Conservation (phyloP, 2,329 filamentous ascomycete genomes). For the Massarina eburnea region DNA sequence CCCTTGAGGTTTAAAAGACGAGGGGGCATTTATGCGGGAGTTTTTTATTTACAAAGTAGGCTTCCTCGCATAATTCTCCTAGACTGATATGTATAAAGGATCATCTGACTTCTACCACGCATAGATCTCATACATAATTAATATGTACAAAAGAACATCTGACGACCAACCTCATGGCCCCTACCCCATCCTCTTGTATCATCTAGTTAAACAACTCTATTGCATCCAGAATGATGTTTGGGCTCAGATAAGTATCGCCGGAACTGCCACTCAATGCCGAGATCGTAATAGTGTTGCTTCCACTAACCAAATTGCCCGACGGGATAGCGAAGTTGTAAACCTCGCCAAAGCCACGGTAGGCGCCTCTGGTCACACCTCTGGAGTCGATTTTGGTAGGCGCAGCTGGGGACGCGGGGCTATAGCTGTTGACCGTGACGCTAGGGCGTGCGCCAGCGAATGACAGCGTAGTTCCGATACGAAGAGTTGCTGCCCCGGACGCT, state of each 20-base stretch:
- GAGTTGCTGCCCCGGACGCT: conserved; percentile 56
- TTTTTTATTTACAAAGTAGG: too few species aligned
- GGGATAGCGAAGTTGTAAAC: conserved; percentile 65
- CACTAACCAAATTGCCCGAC: conserved; percentile 59
- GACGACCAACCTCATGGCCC: background rate
- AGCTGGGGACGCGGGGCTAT: conserved; percentile 50
- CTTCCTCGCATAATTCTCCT: too few species aligned
- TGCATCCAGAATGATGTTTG: conserved; percentile 52
- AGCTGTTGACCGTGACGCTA: conserved; percentile 59
- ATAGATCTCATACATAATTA: too few species aligned
- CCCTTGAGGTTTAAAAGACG: too few species aligned
- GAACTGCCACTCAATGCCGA: conserved; percentile 60
- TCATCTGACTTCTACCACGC: background rate
- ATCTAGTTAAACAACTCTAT: conserved; percentile 36
- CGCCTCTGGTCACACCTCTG: conserved; percentile 65
- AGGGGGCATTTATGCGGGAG: too few species aligned
- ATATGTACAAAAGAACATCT: background rate
- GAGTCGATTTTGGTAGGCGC: conserved; percentile 66
- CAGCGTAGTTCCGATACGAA: conserved; percentile 67
- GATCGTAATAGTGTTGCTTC: conserved; percentile 64
- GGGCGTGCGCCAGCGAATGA: conserved; percentile 63
- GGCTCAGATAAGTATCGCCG: conserved; percentile 58
- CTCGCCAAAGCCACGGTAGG: conserved; percentile 65
- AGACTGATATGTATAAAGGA: background rate
- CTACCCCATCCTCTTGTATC: background rate